Evolutionary conservation across 345 rosid species (phyloP).

Genomic region (Lagerstroemia speciosa): DNA sequence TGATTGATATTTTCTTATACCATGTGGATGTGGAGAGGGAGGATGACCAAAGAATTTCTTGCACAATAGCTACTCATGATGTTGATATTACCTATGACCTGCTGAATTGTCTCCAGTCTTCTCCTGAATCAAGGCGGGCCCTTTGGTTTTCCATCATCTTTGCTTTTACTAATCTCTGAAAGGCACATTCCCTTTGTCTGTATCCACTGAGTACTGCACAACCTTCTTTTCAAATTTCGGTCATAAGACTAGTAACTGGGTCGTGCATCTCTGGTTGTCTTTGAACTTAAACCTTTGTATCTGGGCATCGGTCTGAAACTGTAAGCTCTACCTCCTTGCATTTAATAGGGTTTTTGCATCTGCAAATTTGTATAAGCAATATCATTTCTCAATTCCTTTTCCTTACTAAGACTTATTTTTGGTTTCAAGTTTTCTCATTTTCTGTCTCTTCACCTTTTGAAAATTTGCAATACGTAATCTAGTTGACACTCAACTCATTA

Average conservation of each 20-base stretch:
- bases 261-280: background rate
- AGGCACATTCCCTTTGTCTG: slow-evolving; percentile 2
- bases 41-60: too few relatives aligned
- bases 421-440: background rate
- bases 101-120: slow-evolving; percentile 4
- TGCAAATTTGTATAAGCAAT: background rate
- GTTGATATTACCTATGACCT: background rate
- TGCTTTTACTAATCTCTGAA: background rate
- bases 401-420: background rate
- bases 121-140: slow-evolving; percentile 1
- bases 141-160: slow-evolving; percentile 1
- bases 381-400: background rate
- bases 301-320: background rate
- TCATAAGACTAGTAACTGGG: background rate
- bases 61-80: background rate
- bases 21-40: too few relatives aligned
- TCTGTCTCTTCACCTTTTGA: background rate
- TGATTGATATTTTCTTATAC: too few relatives aligned
- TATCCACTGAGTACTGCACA: background rate
- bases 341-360: background rate
- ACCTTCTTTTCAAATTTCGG: background rate
- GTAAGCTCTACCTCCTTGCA: background rate
- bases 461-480: background rate
- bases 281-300: background rate
- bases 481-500: background rate